Conservation (phyloP, 768 basidiomycete species). For the Nidula microcarpa region DNA sequence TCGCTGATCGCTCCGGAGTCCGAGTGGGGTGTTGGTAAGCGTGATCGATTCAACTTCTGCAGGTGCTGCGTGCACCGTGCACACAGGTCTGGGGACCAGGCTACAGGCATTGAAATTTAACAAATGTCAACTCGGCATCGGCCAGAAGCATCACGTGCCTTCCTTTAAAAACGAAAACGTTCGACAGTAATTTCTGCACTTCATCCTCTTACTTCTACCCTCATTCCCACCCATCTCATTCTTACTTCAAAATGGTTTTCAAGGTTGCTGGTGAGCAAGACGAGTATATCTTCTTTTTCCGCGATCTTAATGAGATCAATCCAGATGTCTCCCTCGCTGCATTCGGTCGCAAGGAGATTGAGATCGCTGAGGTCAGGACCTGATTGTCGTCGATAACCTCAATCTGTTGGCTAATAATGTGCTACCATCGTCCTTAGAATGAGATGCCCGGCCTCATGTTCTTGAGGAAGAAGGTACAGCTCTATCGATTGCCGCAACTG, state of each 20-base stretch:
- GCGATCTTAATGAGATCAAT: conserved; percentile 6
- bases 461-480: conserved; percentile 75
- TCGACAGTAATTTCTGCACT: conserved; percentile 20
- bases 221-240: conserved; percentile 13
- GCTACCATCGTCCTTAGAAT: conserved; percentile 42
- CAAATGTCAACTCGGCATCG: neutral
- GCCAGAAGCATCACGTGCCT: conserved; percentile 21
- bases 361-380: conserved; percentile 86
- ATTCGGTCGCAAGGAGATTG: conserved; percentile 99
- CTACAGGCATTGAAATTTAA: too few relatives aligned
- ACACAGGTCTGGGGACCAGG: too few relatives aligned
- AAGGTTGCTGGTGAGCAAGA: conserved; percentile 76
- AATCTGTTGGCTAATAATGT: neutral
- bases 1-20: too few relatives aligned
- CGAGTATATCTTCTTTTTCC: neutral
- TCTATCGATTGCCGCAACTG: conserved; percentile 4
- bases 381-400: neutral
- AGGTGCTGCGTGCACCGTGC: too few relatives aligned
- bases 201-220: conserved; percentile 12
- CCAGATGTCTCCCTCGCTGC: conserved; percentile 94
- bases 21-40: too few relatives aligned
- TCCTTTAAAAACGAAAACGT: conserved; percentile 29
- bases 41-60: too few relatives aligned
- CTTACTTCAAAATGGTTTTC: conserved; percentile 65
- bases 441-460: conserved; percentile 97